phyloP scores from a whole-genome alignment of 192 early-diverging fungal genomes.

The Backusella psychrophila region DNA sequence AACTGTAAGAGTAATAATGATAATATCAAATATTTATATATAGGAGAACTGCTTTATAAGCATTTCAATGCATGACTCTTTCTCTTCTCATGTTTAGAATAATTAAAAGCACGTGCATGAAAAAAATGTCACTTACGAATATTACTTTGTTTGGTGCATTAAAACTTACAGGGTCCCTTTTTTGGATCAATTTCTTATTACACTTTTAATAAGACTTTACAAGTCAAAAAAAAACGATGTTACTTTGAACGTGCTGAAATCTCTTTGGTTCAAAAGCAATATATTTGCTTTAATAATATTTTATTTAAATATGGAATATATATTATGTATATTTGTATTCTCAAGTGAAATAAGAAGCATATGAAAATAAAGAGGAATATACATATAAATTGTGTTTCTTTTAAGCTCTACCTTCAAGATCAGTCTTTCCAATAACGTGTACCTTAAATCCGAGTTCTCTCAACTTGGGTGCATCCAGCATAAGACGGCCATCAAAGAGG shows the following conservation, averaged over 20 bases:
- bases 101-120: too few species aligned
- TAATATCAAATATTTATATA: too few species aligned
- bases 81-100: too few species aligned
- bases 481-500: slow-evolving; percentile 88
- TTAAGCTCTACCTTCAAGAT: slow-evolving; percentile 21
- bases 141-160: neutral
- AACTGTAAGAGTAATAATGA: too few species aligned
- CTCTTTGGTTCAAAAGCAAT: neutral
- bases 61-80: too few species aligned
- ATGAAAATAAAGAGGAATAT: neutral
- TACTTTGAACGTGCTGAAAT: neutral
- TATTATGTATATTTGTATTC: neutral
- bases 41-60: neutral
- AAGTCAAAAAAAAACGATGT: neutral
- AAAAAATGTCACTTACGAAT: too few species aligned
- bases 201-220: too few species aligned
- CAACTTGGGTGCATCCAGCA: slow-evolving; percentile 65
- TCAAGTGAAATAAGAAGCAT: neutral
- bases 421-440: slow-evolving; percentile 63
- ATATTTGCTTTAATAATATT: neutral
- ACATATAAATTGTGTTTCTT: neutral
- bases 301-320: neutral
- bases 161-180: neutral
- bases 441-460: slow-evolving; percentile 77
- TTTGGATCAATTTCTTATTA: too few species aligned